Evolutionary conservation across 257 asterid species (phyloP).

Genomic region (Rhazya stricta): DNA sequence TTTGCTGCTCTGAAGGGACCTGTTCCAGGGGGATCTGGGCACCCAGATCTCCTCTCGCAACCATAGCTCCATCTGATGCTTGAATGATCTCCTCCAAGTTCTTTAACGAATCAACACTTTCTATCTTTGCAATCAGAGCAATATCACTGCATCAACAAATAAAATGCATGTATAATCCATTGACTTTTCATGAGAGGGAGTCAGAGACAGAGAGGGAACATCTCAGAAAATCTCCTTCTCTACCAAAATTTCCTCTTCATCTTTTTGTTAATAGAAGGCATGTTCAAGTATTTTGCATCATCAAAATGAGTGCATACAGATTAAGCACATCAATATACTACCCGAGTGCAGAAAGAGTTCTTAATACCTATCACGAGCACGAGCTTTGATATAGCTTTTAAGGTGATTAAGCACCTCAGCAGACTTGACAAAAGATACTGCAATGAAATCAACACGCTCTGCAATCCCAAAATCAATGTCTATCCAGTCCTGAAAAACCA

Average conservation of each 20-base stretch:
- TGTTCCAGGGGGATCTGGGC: conserved; percentile 98
- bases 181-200: background rate
- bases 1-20: conserved; percentile 95
- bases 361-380: conserved; percentile 85
- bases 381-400: conserved; percentile 87
- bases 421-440: conserved; percentile 96
- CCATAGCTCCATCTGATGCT: conserved; percentile 99
- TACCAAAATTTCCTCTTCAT: background rate
- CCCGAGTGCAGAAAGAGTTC: background rate
- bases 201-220: background rate
- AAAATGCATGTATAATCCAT: background rate
- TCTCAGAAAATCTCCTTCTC: background rate
- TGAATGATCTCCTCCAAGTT: conserved; percentile 87
- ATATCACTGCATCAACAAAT: conserved; percentile 62
- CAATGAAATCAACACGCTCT: conserved; percentile 95
- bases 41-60: conserved; percentile 97
- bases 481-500: conserved; percentile 76
- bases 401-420: conserved; percentile 97
- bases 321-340: conserved; percentile 8
- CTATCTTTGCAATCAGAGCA: conserved; percentile 82
- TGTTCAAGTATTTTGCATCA: background rate
- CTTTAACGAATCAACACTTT: conserved; percentile 89
- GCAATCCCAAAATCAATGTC: conserved; percentile 97
- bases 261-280: background rate
- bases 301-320: conserved; percentile 9